phyloP scores from a whole-genome alignment of 179 eudicot genomes.

The Beta lomatogona region DNA sequence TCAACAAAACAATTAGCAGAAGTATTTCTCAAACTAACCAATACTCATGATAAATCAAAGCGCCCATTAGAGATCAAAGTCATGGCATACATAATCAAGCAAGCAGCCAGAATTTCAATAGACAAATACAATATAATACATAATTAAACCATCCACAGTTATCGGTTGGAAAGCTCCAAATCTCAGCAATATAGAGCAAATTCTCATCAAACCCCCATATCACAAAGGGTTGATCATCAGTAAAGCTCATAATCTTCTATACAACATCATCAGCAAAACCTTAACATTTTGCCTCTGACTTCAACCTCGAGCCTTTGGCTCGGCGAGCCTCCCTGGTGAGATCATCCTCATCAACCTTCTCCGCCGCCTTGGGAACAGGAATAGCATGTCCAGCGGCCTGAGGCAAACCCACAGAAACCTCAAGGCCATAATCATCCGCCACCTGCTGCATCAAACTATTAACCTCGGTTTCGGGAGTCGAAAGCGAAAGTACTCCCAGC shows the following conservation, averaged over 20 bases:
- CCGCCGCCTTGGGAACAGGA: slow-evolving; percentile 29
- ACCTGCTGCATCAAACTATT: slow-evolving; percentile 53
- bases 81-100: not conserved
- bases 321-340: slow-evolving; percentile 46
- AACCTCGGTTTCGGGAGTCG: slow-evolving; percentile 53
- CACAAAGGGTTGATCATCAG: not conserved
- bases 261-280: slow-evolving; percentile 13
- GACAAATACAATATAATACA: slow-evolving; percentile 18
- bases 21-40: not conserved
- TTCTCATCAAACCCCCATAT: slow-evolving; percentile 3
- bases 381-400: slow-evolving; percentile 48
- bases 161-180: not conserved
- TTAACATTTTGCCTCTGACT: slow-evolving; percentile 2
- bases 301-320: slow-evolving; percentile 51
- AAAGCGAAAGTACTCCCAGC: slow-evolving; percentile 50
- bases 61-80: not conserved
- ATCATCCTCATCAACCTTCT: slow-evolving; percentile 55
- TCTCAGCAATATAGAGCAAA: not conserved
- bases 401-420: slow-evolving; percentile 46
- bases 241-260: slow-evolving; percentile 22
- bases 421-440: slow-evolving; percentile 52
- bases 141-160: not conserved
- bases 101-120: not conserved
- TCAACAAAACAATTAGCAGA: not conserved
- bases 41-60: not conserved